phyloP scores from a whole-genome alignment of 495 filamentous ascomycete genomes.

The Aspergillus steynii region DNA sequence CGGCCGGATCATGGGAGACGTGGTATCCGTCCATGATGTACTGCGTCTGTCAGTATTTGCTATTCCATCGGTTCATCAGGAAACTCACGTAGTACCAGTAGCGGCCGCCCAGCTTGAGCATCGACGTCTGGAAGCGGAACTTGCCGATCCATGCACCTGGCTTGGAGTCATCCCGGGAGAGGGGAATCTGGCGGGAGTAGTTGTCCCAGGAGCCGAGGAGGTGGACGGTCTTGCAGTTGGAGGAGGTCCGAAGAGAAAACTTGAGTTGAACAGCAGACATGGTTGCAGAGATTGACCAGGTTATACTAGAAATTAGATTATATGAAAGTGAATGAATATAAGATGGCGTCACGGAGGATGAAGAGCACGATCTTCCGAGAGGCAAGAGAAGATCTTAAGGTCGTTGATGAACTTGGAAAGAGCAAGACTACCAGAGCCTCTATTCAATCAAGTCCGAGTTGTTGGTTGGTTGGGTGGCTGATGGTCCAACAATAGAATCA shows the following conservation, averaged over 20 bases:
- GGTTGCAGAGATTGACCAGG: slow-evolving; percentile 34
- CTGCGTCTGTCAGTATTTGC: slow-evolving; percentile 27
- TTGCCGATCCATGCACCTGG: slow-evolving; percentile 88
- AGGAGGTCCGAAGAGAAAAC: slow-evolving; percentile 91
- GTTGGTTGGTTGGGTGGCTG: slow-evolving; percentile 20
- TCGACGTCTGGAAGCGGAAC: slow-evolving; percentile 88
- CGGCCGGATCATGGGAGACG: slow-evolving; percentile 93
- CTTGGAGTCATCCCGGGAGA: slow-evolving; percentile 84
- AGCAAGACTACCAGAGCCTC: slow-evolving; percentile 28
- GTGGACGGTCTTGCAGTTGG: slow-evolving; percentile 97
- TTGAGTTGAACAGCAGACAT: slow-evolving; percentile 85
- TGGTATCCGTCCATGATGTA: slow-evolving; percentile 99
- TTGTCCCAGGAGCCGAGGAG: slow-evolving; percentile 98
- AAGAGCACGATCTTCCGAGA: slow-evolving; percentile 7
- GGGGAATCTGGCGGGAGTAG: slow-evolving; percentile 88
- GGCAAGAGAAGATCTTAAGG: slow-evolving; percentile 3
- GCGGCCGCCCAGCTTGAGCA: slow-evolving; percentile 78
- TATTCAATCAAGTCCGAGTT: slow-evolving; percentile 15
- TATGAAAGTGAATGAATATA: slow-evolving; percentile 22
- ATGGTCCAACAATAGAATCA: slow-evolving; percentile 11
- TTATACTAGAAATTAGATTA: slow-evolving; percentile 37
- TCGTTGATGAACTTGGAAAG: slow-evolving; percentile 10
- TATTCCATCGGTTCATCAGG: neutral
- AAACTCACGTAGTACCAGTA: slow-evolving; percentile 94
- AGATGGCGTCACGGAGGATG: slow-evolving; percentile 16